Conservation (phyloP, 2,329 filamentous ascomycete species). For the Pestalotiopsis sp. region DNA sequence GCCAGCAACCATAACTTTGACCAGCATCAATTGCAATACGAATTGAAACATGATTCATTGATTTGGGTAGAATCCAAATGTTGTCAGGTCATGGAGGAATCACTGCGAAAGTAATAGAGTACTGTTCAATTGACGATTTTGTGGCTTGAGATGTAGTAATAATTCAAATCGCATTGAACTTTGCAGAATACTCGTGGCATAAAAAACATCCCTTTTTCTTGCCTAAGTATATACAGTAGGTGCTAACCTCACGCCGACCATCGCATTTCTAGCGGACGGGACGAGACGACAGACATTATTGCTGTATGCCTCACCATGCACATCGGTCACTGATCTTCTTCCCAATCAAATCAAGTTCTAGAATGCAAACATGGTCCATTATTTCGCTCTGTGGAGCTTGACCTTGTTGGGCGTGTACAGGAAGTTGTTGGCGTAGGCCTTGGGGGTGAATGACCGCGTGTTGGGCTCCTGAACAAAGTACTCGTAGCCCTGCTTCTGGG, state of each 20-base stretch:
- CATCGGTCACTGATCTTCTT: background rate
- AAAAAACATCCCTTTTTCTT: background rate
- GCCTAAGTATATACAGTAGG: background rate
- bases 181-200: background rate
- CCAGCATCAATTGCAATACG: background rate
- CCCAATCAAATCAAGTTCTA: background rate
- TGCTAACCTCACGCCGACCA: background rate
- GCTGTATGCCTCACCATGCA: background rate
- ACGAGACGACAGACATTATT: background rate
- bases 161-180: background rate
- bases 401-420: conserved; percentile 81
- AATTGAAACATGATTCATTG: background rate
- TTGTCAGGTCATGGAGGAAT: too few relatives aligned
- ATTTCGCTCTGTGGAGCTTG: conserved; percentile 84
- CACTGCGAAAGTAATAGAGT: too few relatives aligned
- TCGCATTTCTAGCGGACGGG: background rate
- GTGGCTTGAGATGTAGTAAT: background rate
- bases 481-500: conserved; percentile 98
- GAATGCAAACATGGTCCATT: conserved; percentile 23
- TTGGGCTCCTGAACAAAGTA: conserved; percentile 99
- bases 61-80: too few relatives aligned
- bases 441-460: conserved; percentile 78
- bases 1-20: background rate
- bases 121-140: background rate
- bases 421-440: conserved; percentile 98